Conservation (phyloP, 345 rosid genomes). For the Boechera stricta region DNA sequence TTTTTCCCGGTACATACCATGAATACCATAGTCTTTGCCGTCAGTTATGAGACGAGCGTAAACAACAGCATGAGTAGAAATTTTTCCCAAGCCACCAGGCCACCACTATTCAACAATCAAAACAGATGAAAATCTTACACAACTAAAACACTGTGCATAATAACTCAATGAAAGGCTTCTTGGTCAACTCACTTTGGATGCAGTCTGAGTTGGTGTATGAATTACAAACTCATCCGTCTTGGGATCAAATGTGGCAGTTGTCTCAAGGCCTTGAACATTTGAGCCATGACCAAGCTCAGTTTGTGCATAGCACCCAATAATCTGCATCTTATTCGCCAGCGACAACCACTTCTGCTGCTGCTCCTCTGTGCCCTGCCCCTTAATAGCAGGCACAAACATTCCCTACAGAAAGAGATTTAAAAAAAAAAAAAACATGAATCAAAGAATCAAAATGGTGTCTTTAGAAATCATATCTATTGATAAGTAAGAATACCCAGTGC, state of each 20-base stretch:
- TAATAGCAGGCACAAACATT: constrained; percentile 95
- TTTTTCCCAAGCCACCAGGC: constrained; percentile 99
- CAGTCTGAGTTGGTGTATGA: constrained; percentile 92
- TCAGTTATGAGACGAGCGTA: constrained; percentile 86
- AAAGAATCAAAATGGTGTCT: background rate
- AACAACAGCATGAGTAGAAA: constrained; percentile 88
- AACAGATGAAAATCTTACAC: constrained; percentile 11
- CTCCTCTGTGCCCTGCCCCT: constrained; percentile 96
- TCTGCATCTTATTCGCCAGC: constrained; percentile 91
- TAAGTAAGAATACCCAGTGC: constrained; percentile 70
- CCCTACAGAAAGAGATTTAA: constrained; percentile 56
- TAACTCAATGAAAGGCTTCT: constrained; percentile 18
- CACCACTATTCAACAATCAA: constrained; percentile 74
- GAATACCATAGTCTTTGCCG: constrained; percentile 84
- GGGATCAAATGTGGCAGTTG: constrained; percentile 96
- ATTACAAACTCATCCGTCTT: constrained; percentile 86
- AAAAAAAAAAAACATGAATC: constrained; percentile 14
- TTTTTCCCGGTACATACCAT: constrained; percentile 57
- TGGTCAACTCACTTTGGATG: constrained; percentile 71
- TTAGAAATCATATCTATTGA: background rate
- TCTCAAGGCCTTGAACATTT: constrained; percentile 98
- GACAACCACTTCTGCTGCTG: constrained; percentile 95
- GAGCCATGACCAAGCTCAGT: constrained; percentile 99
- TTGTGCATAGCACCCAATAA: constrained; percentile 98
- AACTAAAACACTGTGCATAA: background rate